Evolutionary conservation across 2,329 filamentous ascomycete genomes (phyloP), one percentile per base, ranked within the genome.

Genomic region (Anthostomella pinea): DNA sequence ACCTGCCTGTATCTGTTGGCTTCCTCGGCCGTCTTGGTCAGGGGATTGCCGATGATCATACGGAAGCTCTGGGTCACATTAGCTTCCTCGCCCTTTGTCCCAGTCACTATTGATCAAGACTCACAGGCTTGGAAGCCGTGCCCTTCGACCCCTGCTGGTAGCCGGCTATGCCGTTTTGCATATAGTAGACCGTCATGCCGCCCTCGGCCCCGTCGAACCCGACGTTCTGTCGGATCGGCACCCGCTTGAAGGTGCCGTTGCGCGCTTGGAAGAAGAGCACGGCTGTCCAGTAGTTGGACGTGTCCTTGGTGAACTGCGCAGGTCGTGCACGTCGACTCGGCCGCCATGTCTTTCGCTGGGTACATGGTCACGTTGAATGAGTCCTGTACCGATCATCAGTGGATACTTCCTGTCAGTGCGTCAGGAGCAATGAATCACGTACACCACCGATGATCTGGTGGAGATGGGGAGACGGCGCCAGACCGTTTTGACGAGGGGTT

Each of bases 151-250:
- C 60, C 33, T 56, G 33, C 56, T 64, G 10, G 40, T 54, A 56
- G 39, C 54, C 27, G 59, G 48, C 47, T 17, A 56, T 41, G 24
- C 52, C 52, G 33, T 56, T 54, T 24, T 55, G 53, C 52, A 55
- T 67, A 43, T 70, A 70, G 53, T 70, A 70, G 16, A 69, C 65
- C 2, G 66, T 66, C 42, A 69, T 64, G 13, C 66, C 66, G 5
- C 62, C 64, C 11, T 61, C 51, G 5, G 62, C 63, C 7, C 44
- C 49, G 19, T 58, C 42, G 34, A 53, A 54, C 1, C 53, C 53
- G 6, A 41, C 51, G 22, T 55, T 55, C 2, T 50, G 44, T n/a
- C 40, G 35, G 41, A 55, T 53, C 4, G 53, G 53, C 3, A 58
- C 54, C 16, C 54, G 51, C 46, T 56, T 57, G 30, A 38, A 57